Conservation (phyloP, 805 yeast species). For the Pichia scutulata region DNA sequence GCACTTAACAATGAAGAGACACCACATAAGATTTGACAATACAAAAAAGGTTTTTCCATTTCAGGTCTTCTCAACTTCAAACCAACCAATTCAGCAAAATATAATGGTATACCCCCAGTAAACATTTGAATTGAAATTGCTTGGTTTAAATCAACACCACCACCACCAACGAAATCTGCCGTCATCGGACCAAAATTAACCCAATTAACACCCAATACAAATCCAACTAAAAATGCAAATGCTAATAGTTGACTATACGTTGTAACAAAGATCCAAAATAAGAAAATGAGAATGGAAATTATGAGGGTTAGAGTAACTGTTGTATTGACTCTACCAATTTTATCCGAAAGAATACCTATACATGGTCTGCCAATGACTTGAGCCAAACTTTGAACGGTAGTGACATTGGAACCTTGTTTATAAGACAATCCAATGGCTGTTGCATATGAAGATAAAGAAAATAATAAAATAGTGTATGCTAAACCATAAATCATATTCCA, state of each 20-base stretch:
- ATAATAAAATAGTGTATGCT: slow-evolving; percentile 32
- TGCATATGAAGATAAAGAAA: slow-evolving; percentile 42
- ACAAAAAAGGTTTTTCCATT: slow-evolving; percentile 39
- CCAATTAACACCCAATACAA: slow-evolving; percentile 40
- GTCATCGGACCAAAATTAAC: slow-evolving; percentile 30
- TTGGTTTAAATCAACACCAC: slow-evolving; percentile 23
- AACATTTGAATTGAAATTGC: slow-evolving; percentile 23
- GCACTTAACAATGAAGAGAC: slow-evolving; percentile 36
- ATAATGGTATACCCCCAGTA: slow-evolving; percentile 25
- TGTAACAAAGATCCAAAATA: slow-evolving; percentile 42
- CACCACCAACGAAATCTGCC: slow-evolving; percentile 30
- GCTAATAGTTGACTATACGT: slow-evolving; percentile 35
- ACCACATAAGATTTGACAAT: slow-evolving; percentile 59
- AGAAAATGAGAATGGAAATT: slow-evolving; percentile 33
- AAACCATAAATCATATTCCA: slow-evolving; percentile 24
- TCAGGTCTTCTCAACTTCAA: slow-evolving; percentile 22
- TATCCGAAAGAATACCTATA: slow-evolving; percentile 40
- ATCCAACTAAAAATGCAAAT: slow-evolving; percentile 38
- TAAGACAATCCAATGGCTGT: slow-evolving; percentile 39
- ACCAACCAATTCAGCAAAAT: slow-evolving; percentile 28
- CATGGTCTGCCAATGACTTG: slow-evolving; percentile 46
- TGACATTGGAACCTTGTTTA: slow-evolving; percentile 38
- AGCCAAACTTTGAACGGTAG: slow-evolving; percentile 39
- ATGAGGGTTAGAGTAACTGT: slow-evolving; percentile 31
- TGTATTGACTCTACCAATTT: slow-evolving; percentile 39